Evolutionary conservation across 352 stramenopile species (phyloP).

Genomic region (Phytophthora nicotianae): DNA sequence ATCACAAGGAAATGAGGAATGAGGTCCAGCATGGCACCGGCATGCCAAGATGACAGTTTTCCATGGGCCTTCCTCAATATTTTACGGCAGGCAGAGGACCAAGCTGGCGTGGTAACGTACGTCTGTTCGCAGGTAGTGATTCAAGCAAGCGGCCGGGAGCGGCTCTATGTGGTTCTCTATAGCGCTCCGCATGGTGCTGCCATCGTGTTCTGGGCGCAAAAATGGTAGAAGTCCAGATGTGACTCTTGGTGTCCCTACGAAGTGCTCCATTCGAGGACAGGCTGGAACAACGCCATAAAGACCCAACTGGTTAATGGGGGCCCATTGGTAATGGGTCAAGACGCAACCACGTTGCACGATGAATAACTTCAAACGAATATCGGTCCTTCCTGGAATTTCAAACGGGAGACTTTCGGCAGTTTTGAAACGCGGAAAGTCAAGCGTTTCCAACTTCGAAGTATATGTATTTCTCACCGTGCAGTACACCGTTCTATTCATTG

Average conservation of each 20-base stretch:
- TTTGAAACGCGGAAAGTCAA: conserved; percentile 5
- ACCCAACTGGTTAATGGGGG: conserved; percentile 6
- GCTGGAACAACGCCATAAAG: background rate
- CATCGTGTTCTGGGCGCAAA: conserved; percentile 21
- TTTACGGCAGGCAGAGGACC: conserved; percentile 20
- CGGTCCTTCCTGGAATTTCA: conserved; percentile 7
- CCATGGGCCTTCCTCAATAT: conserved; percentile 11
- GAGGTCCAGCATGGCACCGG: background rate
- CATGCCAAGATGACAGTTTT: conserved; percentile 16
- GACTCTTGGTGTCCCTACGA: background rate
- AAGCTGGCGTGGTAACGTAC: conserved; percentile 21
- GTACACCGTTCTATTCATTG: background rate
- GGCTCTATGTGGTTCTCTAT: conserved; percentile 17
- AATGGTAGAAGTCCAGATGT: conserved; percentile 19
- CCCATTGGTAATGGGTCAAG: conserved; percentile 28
- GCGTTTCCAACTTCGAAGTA: background rate
- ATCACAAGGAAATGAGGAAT: conserved; percentile 27
- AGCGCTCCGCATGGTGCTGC: conserved; percentile 2
- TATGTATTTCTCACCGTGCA: background rate
- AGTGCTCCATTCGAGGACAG: conserved; percentile 15
- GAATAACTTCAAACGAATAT: background rate
- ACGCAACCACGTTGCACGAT: background rate
- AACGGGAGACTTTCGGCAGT: background rate
- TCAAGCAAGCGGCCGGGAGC: background rate
- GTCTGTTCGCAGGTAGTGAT: conserved; percentile 16